phyloP scores from a whole-genome alignment of 805 yeast species.

The Nakazawaea laoshanensis region DNA sequence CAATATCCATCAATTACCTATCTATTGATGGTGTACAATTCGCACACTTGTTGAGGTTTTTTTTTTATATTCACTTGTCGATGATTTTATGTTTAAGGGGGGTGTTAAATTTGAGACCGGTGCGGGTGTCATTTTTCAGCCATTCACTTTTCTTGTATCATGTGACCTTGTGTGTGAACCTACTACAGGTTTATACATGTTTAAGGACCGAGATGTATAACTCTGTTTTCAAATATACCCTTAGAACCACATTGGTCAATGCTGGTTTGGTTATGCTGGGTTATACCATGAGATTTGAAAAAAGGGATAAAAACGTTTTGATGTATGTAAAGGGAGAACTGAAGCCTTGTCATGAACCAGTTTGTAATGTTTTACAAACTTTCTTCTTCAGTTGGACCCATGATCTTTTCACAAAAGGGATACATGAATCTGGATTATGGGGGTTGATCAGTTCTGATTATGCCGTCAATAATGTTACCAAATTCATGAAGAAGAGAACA shows the following conservation, averaged over 20 bases:
- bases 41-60: too few species aligned
- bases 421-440: constrained; percentile 69
- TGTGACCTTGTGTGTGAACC: neutral
- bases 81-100: neutral
- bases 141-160: constrained; percentile 1
- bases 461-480: constrained; percentile 57
- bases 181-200: too few species aligned
- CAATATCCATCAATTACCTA: too few species aligned
- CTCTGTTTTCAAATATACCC: too few species aligned
- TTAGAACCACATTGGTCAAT: too few species aligned
- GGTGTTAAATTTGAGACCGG: too few species aligned
- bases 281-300: constrained; percentile 62
- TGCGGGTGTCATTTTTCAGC: neutral
- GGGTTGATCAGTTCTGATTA: constrained; percentile 76
- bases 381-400: constrained; percentile 74
- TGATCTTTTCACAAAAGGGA: constrained; percentile 36
- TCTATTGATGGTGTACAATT: too few species aligned
- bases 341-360: constrained; percentile 70
- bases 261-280: too few species aligned
- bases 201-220: too few species aligned
- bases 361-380: constrained; percentile 50
- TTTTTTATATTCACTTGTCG: too few species aligned
- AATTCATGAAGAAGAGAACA: constrained; percentile 49
- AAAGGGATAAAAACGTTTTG: constrained; percentile 40
- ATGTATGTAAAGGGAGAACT: constrained; percentile 25